Conservation (phyloP, 805 yeast species). For the Zygoascus bituminiphila region DNA sequence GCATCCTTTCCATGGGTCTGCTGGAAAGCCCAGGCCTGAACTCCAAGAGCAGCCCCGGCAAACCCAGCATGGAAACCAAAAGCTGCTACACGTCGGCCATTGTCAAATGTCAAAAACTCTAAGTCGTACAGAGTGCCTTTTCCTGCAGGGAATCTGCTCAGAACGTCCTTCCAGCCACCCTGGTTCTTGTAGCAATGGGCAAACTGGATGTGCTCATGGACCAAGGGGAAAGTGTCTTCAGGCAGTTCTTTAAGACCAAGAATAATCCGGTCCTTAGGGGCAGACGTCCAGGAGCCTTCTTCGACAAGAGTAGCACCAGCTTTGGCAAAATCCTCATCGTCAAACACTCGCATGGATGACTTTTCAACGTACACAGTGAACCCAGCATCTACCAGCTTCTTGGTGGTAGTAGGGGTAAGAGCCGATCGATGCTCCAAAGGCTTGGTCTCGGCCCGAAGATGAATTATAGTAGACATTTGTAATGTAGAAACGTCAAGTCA, state of each 20-base stretch:
- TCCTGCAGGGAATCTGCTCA: conserved; percentile 84
- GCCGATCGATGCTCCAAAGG: conserved; percentile 97
- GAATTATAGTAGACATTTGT: conserved; percentile 47
- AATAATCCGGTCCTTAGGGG: conserved; percentile 85
- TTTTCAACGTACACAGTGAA: conserved; percentile 85
- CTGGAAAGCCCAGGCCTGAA: conserved; percentile 90
- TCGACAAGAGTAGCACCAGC: conserved; percentile 88
- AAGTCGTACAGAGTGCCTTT: conserved; percentile 86
- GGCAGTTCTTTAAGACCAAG: conserved; percentile 94
- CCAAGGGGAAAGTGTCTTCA: conserved; percentile 82
- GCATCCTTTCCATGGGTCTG: conserved; percentile 51
- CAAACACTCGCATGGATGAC: conserved; percentile 74
- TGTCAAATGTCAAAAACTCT: conserved; percentile 88
- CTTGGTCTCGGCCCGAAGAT: conserved; percentile 94
- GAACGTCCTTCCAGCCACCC: conserved; percentile 92
- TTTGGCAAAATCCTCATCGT: conserved; percentile 58
- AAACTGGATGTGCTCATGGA: conserved; percentile 95
- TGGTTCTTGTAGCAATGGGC: conserved; percentile 99
- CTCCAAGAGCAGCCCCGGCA: conserved; percentile 97
- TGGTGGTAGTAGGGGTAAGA: conserved; percentile 84
- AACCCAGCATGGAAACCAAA: conserved; percentile 99
- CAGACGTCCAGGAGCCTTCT: conserved; percentile 85
- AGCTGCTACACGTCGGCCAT: conserved; percentile 98
- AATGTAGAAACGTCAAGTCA: neutral
- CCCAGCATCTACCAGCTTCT: conserved; percentile 76